Evolutionary conservation across 805 yeast species (phyloP), one percentile per base, ranked within the genome.

Genomic region (Kazachstania bromeliacearum): DNA sequence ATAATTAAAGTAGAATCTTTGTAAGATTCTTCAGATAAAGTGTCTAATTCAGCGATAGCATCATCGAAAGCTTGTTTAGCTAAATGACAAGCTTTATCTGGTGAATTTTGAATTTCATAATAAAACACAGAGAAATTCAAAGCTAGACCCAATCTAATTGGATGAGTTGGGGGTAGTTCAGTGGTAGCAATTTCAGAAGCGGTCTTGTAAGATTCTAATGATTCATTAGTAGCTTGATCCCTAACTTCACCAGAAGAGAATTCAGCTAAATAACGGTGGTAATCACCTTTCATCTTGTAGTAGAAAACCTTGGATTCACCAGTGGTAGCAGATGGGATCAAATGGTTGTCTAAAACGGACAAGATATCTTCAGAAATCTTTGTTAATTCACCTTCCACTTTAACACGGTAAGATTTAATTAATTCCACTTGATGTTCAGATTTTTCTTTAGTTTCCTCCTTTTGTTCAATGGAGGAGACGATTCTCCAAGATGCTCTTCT

Each of bases 401-500:
- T 85, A 43, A 84, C 69, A 68, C 96, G 87, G 74, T 88, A 85
- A 43, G 82, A 89, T 67, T 88, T 82, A 63, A 87, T 87, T 59
- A 87, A 75, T 44, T 76, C 59, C 45, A 85, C 95, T 69, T 88
- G 95, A 48, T 76, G 68, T 56, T 83, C 89, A 13, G 53, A 47
- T 37, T 85, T 84, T 60, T 94, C 95, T 69, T 85, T 85, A 53
- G 85, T 80, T 65, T 85, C 95, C 70, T 88, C 96, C 71, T 85
- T 85, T 67, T 87, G 95, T 67, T 88, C 96, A 55, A 87, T 87
- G 34, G 96, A 84, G 26, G 95, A 85, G 36, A 88, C 95, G 58
- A 88, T 85, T 76, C 96, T 82, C 96, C 96, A 88, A 30, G 95
- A 84, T 40, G 96, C 96, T 69, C 96, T 87, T 57, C 96, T 85